Evolutionary conservation across 441 rosid species (phyloP), one percentile per base, ranked within the genome.

Genomic region (Arabidopsis hybrid): DNA sequence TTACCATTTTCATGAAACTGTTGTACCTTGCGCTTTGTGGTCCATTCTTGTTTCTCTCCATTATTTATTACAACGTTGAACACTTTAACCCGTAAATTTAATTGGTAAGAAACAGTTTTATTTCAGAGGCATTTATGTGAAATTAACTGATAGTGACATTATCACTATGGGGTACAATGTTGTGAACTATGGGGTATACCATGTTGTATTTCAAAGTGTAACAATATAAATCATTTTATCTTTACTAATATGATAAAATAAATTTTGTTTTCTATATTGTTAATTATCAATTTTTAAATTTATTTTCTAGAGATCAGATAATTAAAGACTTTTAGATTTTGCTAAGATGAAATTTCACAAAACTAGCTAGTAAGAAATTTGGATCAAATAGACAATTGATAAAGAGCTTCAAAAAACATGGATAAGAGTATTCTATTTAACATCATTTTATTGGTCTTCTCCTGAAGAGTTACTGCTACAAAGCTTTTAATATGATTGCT

Each of bases 1-100:
- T 62, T 69, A 14, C 79, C 47, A 56, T 63, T 76, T 70, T 70
- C 67, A 64, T 76, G 79, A 70, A 75, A 76, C 75, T 76, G 71
- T 63, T 76, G 71, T 70, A 75, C 75, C 75, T 76, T 70, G 65
- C 61, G 26, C 61, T 61, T 16, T 70, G 67, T 69, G 74, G 75
- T 70, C 75, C 79, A 63, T 18, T 70, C 69, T 62, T 75, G 29
- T 52, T 63, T 38, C 16, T 38, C 16, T 31, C 8, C 3, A 21
- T n/a, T 46, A 68, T 61, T 68, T 60, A 75, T 68, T 68, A 61
- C 49, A 35, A 68, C 32, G 67, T 59, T 74, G 68, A 74, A 74
- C 68, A 60, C 67, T 50, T 67, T 49, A 38, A 58, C 73, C 68
- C 38, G 60, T 13, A 62, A 38, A 46, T n/a, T 58, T 45, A 59